phyloP scores from a whole-genome alignment of 495 filamentous ascomycete genomes.

The Choiromyces venosus region DNA sequence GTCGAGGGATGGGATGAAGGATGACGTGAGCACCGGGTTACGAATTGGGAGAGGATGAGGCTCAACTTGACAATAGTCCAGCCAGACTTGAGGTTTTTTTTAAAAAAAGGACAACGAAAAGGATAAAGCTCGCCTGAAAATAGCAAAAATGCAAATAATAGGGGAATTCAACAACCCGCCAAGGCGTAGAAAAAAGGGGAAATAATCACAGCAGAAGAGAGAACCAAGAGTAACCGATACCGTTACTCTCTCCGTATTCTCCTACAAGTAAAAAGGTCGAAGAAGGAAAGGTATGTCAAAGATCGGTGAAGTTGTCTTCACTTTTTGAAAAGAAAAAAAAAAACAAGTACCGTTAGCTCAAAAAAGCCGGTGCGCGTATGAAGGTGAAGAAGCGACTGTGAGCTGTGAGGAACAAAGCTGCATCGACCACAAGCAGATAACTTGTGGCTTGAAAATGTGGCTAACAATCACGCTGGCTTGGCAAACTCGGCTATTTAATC shows the following conservation, averaged over 20 bases:
- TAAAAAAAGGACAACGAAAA: too few species aligned
- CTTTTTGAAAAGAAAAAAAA: not conserved
- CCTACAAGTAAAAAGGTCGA: not conserved
- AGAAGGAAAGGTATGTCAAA: not conserved
- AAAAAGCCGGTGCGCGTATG: not conserved
- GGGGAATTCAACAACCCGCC: not conserved
- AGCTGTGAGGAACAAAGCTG: not conserved
- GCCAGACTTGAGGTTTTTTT: not conserved
- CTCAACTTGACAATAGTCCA: too few species aligned
- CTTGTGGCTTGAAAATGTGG: not conserved
- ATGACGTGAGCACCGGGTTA: not conserved
- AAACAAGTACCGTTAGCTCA: too few species aligned
- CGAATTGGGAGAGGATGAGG: not conserved
- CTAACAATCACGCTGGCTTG: not conserved
- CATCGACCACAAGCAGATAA: not conserved
- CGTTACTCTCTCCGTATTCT: not conserved
- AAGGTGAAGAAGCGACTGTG: not conserved
- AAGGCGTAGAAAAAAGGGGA: not conserved
- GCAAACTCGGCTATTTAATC: not conserved
- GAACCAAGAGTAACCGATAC: not conserved
- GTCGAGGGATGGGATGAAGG: not conserved
- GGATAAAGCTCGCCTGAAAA: too few species aligned
- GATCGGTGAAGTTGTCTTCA: not conserved
- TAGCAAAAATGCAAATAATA: not conserved
- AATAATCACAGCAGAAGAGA: not conserved